Conservation (phyloP, 257 asterid species). For the Rubia yunnanensis region DNA sequence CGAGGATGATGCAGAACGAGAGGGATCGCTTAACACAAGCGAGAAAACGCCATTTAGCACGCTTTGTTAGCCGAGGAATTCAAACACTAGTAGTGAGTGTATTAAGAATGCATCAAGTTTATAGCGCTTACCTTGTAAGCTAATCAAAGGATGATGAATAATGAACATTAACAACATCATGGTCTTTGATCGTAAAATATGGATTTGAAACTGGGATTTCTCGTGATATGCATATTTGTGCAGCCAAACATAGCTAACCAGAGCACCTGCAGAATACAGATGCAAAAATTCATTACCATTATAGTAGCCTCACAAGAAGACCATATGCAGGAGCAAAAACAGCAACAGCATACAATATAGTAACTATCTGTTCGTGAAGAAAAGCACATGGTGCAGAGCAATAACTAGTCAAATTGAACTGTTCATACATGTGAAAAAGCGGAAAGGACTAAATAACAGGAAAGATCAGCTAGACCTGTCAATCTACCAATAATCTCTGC, state of each 20-base stretch:
- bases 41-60: neutral
- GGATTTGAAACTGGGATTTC: no score
- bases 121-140: neutral
- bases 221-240: no score
- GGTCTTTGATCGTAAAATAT: neutral
- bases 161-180: neutral
- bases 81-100: neutral
- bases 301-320: no score
- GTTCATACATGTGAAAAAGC: neutral
- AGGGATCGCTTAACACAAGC: neutral
- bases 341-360: no score
- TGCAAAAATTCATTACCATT: no score
- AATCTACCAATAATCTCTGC: slow-evolving; percentile 76
- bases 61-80: neutral
- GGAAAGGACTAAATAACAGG: neutral
- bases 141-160: neutral
- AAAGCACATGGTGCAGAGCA: no score
- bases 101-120: neutral
- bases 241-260: no score
- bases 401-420: no score
- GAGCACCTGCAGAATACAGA: no score
- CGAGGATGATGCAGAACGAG: slow-evolving; percentile 23
- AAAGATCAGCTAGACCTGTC: neutral
- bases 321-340: no score
- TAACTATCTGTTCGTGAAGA: no score